Percentiles rank a stretch among this genome's conserved stretches.
These are phyloP conservation scores for Furcasterigmium sp. DNA, from an alignment of 2,329 filamentous ascomycete genomes.

Conservation along the genomic window DNA sequence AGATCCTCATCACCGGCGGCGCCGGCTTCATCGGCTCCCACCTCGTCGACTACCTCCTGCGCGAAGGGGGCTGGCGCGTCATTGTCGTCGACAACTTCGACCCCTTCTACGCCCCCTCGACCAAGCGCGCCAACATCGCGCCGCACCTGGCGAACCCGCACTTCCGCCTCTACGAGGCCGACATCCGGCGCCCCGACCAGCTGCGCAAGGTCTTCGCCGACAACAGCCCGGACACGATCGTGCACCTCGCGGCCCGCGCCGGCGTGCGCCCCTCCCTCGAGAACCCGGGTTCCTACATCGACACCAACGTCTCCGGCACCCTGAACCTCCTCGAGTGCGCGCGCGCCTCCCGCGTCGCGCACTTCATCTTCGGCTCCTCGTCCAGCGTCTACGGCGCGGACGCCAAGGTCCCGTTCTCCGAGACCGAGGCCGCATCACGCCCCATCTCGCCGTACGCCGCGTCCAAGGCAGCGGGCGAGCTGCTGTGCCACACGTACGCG, in stretches of 20 bases:
- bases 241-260: slow-evolving; percentile 16
- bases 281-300: slow-evolving; percentile 13
- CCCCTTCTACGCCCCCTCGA: slow-evolving; percentile 13
- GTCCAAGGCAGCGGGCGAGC: slow-evolving; percentile 13
- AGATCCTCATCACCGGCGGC: slow-evolving; percentile 17
- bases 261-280: slow-evolving; percentile 16
- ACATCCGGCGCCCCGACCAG: slow-evolving; percentile 7
- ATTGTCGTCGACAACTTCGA: slow-evolving; percentile 18
- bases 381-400: slow-evolving; percentile 17
- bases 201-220: slow-evolving; percentile 12
- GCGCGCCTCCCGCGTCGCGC: slow-evolving; percentile 13
- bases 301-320: slow-evolving; percentile 17
- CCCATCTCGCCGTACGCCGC: slow-evolving; percentile 18
- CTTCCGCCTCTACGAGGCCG: slow-evolving; percentile 14
- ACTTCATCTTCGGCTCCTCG: slow-evolving; percentile 17
- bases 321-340: slow-evolving; percentile 17
- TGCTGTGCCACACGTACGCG: slow-evolving; percentile 17
- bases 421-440: slow-evolving; percentile 9
- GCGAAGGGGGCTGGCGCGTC: slow-evolving; percentile 14
- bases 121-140: slow-evolving; percentile 17
- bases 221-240: slow-evolving; percentile 11
- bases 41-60: slow-evolving; percentile 15
- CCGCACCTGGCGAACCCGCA: slow-evolving; percentile 11
- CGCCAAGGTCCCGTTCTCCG: slow-evolving; percentile 15
- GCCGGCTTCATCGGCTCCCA: slow-evolving; percentile 19